phyloP scores from a whole-genome alignment of 1,284 basidiomycete genomes.

The Prillingera fragicola region DNA sequence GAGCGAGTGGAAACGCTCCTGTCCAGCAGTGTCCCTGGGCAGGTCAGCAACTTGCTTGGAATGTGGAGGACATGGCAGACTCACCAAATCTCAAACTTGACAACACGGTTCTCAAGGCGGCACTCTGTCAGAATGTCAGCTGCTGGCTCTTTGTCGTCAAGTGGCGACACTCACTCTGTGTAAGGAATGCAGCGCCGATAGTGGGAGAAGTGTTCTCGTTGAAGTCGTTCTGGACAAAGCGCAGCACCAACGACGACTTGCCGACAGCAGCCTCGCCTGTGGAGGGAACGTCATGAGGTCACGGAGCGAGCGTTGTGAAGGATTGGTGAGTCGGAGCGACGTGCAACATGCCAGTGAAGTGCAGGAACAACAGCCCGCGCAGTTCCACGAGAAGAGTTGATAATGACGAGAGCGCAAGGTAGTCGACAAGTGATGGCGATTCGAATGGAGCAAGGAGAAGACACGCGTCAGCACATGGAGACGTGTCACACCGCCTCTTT shows the following conservation, averaged over 20 bases:
- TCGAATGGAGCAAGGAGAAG: no score
- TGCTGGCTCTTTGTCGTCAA: background rate
- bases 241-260: conserved; percentile 97
- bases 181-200: conserved; percentile 83
- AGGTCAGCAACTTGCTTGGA: background rate
- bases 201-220: conserved; percentile 62
- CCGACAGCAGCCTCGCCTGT: conserved; percentile 96
- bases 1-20: conserved; percentile 48
- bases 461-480: no score
- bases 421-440: no score
- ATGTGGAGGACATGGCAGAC: conserved; percentile 6
- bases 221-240: conserved; percentile 66
- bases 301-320: conserved; percentile 3
- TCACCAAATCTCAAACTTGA: conserved; percentile 51
- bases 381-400: no score
- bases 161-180: conserved; percentile 40
- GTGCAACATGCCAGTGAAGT: no score
- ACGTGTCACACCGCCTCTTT: background rate
- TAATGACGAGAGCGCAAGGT: no score
- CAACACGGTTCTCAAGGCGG: conserved; percentile 48
- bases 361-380: no score
- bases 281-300: background rate
- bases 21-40: conserved; percentile 47
- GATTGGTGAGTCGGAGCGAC: background rate
- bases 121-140: conserved; percentile 36